phyloP scores from a whole-genome alignment of 345 rosid species.

The Adansonia digitata region DNA sequence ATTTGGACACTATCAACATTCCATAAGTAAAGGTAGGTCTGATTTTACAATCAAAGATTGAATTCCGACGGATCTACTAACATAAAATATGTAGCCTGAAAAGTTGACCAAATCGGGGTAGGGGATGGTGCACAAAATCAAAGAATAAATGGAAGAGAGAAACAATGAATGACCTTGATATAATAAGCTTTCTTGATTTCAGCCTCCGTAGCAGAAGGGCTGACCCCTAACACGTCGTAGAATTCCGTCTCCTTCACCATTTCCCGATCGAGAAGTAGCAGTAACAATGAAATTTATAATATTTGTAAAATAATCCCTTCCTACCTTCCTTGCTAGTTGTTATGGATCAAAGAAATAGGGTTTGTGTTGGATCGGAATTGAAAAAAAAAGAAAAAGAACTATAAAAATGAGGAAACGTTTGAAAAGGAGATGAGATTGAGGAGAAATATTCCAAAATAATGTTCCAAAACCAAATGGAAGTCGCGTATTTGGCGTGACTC shows the following conservation, averaged over 20 bases:
- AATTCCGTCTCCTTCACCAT: slow-evolving; percentile 96
- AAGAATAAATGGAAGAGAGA: not conserved
- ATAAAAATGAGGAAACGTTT: no score
- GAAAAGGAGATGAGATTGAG: no score
- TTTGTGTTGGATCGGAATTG: no score
- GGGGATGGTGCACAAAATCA: not conserved
- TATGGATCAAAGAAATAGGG: no score
- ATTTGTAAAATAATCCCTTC: no score
- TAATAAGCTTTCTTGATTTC: slow-evolving; percentile 98
- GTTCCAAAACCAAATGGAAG: no score
- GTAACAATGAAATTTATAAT: no score
- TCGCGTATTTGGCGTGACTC: no score
- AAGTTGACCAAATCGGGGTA: not conserved
- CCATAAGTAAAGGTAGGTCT: not conserved
- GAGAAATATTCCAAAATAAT: no score
- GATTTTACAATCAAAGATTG: not conserved
- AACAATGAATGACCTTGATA: slow-evolving; percentile 58
- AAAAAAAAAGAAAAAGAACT: no score
- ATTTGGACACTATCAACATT: not conserved
- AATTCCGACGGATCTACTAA: not conserved
- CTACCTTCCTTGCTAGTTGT: no score
- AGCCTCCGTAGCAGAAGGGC: slow-evolving; percentile 80
- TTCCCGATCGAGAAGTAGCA: slow-evolving; percentile 33
- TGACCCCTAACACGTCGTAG: slow-evolving; percentile 91
- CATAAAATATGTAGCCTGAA: no score